Evolutionary conservation across 2,329 filamentous ascomycete genomes (phyloP).

Genomic region (Colletotrichum spinosum): DNA sequence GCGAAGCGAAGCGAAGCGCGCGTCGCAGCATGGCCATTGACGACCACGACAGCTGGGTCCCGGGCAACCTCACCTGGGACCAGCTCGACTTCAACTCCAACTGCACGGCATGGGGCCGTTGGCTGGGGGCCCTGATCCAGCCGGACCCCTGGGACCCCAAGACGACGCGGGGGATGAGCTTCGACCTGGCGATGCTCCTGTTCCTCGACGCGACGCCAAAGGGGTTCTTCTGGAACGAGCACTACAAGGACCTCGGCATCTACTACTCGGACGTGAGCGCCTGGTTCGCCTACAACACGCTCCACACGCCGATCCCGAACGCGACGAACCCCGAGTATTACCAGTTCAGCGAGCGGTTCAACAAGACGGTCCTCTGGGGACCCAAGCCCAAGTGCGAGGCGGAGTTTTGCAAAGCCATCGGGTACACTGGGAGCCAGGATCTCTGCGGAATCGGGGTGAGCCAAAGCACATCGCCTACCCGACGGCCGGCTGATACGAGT

Average conservation of each 20-base stretch:
- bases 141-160: slow-evolving; percentile 30
- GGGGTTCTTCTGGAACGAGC: not conserved
- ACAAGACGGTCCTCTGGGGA: slow-evolving; percentile 3
- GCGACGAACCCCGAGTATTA: slow-evolving; percentile 11
- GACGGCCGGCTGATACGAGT: no score
- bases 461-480: not conserved
- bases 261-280: slow-evolving; percentile 14
- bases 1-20: not conserved
- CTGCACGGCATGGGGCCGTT: slow-evolving; percentile 28
- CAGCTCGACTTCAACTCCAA: slow-evolving; percentile 30
- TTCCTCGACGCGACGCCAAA: slow-evolving; percentile 17
- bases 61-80: slow-evolving; percentile 30
- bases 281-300: slow-evolving; percentile 34
- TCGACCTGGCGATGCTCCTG: slow-evolving; percentile 7
- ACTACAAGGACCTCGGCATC: not conserved
- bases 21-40: not conserved
- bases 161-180: slow-evolving; percentile 24
- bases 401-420: slow-evolving; percentile 29
- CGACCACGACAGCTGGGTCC: slow-evolving; percentile 26
- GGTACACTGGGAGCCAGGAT: slow-evolving; percentile 32
- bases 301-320: slow-evolving; percentile 19
- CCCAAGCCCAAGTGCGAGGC: slow-evolving; percentile 22
- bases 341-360: slow-evolving; percentile 29
- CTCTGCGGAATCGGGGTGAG: slow-evolving; percentile 33
- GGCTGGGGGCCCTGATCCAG: slow-evolving; percentile 21